Percentiles rank a stretch among this genome's conserved stretches.
phyloP scores from a whole-genome alignment of 768 basidiomycete genomes.

The Hericium rajendrae region DNA sequence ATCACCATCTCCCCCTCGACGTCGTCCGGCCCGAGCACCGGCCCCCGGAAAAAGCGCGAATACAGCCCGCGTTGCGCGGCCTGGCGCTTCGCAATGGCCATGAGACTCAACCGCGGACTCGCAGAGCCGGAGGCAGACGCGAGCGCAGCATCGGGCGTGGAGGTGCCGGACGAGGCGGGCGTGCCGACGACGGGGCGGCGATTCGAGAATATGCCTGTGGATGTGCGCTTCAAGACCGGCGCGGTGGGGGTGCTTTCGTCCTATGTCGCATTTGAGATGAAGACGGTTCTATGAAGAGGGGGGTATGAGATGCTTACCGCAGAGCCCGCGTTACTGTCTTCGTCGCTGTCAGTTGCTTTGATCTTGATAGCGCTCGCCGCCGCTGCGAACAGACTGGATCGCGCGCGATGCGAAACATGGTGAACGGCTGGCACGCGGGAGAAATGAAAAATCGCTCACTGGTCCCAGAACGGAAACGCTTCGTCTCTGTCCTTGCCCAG shows the following conservation, averaged over 20 bases:
- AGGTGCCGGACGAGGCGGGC: constrained; percentile 29
- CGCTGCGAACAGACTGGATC: constrained; percentile 60
- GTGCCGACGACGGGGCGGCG: constrained; percentile 46
- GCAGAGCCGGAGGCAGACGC: constrained; percentile 14
- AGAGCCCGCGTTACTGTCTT: constrained; percentile 32
- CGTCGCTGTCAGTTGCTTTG: constrained; percentile 31
- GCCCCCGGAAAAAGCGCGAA: constrained; percentile 72
- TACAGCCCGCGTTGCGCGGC: constrained; percentile 72
- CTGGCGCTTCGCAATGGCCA: constrained; percentile 65
- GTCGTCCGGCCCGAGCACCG: constrained; percentile 46
- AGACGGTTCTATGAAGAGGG: not conserved
- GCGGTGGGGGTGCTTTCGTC: constrained; percentile 6
- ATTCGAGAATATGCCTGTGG: constrained; percentile 70
- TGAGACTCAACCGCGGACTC: constrained; percentile 35
- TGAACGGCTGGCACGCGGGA: not conserved
- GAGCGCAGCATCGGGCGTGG: constrained; percentile 33
- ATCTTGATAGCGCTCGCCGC: constrained; percentile 80
- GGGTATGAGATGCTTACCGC: not conserved
- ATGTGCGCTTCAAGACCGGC: constrained; percentile 42
- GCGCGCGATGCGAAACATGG: no score
- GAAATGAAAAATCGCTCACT: constrained; percentile 27
- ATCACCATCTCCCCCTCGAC: constrained; percentile 8
- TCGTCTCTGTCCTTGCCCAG: constrained; percentile 92
- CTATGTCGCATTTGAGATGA: constrained; percentile 11
- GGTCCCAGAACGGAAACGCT: constrained; percentile 97